phyloP scores from a whole-genome alignment of 1,139 yeast genomes.

The Meyerozyma smithsonii region DNA sequence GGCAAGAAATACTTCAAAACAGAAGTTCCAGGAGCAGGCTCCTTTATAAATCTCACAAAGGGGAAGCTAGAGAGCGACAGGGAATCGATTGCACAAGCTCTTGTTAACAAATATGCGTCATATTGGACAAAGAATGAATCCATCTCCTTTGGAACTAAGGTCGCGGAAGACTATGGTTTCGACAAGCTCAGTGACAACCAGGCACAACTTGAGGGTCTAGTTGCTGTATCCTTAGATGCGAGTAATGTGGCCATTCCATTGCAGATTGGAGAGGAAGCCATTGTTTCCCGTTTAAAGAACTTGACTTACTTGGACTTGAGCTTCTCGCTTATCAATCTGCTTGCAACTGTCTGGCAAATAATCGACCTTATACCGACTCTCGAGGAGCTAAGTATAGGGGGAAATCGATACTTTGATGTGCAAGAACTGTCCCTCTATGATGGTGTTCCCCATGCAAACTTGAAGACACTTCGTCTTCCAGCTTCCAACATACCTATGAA shows the following conservation, averaged over 20 bases:
- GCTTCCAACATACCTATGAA: constrained; percentile 10
- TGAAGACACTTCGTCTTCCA: constrained; percentile 11
- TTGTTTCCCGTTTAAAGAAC: constrained; percentile 16
- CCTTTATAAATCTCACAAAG: constrained; percentile 55
- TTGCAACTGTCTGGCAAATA: constrained; percentile 36
- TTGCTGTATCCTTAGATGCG: constrained; percentile 47
- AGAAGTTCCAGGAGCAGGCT: constrained; percentile 41
- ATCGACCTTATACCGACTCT: constrained; percentile 32
- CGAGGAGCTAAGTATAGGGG: constrained; percentile 50
- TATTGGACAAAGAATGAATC: constrained; percentile 16
- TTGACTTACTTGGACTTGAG: constrained; percentile 54
- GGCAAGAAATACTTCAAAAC: constrained; percentile 44
- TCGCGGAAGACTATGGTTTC: constrained; percentile 61
- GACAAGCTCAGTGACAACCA: constrained; percentile 48
- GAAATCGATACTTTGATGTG: constrained; percentile 47
- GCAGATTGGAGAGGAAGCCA: constrained; percentile 9
- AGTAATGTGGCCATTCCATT: constrained; percentile 20
- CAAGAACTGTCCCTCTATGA: constrained; percentile 1
- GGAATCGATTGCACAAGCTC: constrained; percentile 42
- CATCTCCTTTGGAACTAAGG: constrained; percentile 49
- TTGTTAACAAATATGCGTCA: constrained; percentile 24
- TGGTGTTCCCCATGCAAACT: not conserved
- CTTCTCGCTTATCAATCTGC: constrained; percentile 47
- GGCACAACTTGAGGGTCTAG: constrained; percentile 40
- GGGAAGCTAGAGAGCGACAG: constrained; percentile 21